Evolutionary conservation across 116 monocot species (phyloP).

Genomic region (Zostera marina): DNA sequence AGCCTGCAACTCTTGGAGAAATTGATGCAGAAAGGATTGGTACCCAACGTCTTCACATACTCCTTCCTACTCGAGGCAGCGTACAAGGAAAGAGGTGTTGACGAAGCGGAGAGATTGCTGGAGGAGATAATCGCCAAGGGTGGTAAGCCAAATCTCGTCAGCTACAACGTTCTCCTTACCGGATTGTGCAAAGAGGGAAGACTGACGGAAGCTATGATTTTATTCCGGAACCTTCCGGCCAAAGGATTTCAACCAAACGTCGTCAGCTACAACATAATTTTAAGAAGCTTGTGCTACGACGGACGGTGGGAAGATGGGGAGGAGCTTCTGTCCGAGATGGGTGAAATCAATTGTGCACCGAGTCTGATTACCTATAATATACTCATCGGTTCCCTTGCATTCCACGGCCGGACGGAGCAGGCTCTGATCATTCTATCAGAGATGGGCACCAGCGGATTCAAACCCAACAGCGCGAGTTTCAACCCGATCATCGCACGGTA

Average conservation of each 20-base stretch:
- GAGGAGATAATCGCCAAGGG: conserved; percentile 64
- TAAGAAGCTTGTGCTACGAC: conserved; percentile 57
- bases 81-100: conserved; percentile 50
- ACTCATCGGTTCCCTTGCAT: conserved; percentile 46
- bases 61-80: conserved; percentile 66
- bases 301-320: conserved; percentile 58
- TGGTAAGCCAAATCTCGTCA: conserved; percentile 58
- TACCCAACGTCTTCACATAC: conserved; percentile 66
- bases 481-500: conserved; percentile 64
- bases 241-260: conserved; percentile 57
- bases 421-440: conserved; percentile 54
- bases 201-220: conserved; percentile 36
- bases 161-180: conserved; percentile 70
- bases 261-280: conserved; percentile 59
- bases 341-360: conserved; percentile 19
- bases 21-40: conserved; percentile 37
- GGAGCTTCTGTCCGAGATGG: conserved; percentile 60
- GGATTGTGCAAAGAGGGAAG: conserved; percentile 62
- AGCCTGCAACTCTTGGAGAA: conserved; percentile 56
- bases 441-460: conserved; percentile 37
- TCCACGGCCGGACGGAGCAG: conserved; percentile 35
- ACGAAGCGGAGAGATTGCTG: conserved; percentile 53
- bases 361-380: conserved; percentile 58
- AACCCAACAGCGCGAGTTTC: conserved; percentile 53
- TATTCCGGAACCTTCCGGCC: conserved; percentile 37